A percentile compares a stretch with the other conserved stretches of the same genome.
Evolutionary conservation across 352 stramenopile species (phyloP).

Genomic region (Phytophthora nicotianae): DNA sequence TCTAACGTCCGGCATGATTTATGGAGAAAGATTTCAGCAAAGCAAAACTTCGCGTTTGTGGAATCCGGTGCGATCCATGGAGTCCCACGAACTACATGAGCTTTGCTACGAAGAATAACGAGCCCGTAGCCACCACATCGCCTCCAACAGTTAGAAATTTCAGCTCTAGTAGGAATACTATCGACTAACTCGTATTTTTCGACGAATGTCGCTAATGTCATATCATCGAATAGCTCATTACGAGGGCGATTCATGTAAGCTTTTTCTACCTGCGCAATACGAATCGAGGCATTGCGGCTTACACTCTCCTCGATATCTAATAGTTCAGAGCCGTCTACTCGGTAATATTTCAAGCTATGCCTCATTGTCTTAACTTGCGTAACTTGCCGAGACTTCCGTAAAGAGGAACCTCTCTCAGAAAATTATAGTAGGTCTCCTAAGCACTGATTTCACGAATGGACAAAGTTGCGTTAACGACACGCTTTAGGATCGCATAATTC

Average conservation of each 20-base stretch:
- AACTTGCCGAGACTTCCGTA: not conserved
- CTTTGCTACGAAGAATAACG: no score
- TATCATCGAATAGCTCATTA: not conserved
- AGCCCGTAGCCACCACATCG: no score
- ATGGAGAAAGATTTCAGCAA: constrained; percentile 10
- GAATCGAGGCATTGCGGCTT: not conserved
- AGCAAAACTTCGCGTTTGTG: constrained; percentile 8
- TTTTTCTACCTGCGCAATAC: not conserved
- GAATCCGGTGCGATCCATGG: no score
- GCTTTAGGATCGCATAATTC: no score
- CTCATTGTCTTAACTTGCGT: no score
- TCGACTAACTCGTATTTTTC: not conserved
- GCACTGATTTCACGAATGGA: not conserved
- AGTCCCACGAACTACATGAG: no score
- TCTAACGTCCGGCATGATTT: not conserved
- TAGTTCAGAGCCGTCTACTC: not conserved
- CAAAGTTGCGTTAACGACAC: no score
- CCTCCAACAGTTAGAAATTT: no score
- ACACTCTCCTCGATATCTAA: not conserved
- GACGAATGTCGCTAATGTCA: constrained; percentile 2
- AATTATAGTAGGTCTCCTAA: not conserved
- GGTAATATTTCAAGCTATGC: no score
- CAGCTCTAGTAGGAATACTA: not conserved
- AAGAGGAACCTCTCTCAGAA: not conserved
- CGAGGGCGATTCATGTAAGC: constrained; percentile 8